Percentiles rank a stretch among this genome's conserved stretches.
Evolutionary conservation across 352 stramenopile species (phyloP).

Genomic region (Pythium aquatile): DNA sequence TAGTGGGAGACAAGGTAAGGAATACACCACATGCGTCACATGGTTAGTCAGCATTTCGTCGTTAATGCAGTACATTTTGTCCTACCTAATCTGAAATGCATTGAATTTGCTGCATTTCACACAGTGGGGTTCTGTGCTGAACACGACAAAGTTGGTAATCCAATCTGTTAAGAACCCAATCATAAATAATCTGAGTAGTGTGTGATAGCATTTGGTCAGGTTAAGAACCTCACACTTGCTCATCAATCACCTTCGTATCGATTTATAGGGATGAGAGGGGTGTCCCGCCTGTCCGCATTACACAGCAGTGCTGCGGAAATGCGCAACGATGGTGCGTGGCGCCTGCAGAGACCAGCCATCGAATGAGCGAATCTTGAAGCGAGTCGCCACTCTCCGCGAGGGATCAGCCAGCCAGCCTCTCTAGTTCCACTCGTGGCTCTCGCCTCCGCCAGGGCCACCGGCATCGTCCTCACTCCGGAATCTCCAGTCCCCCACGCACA

Average conservation of each 20-base stretch:
- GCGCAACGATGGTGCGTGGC: not conserved
- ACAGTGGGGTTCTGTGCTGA: not conserved
- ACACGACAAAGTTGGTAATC: not conserved
- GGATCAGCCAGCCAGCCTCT: not conserved
- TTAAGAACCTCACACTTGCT: not conserved
- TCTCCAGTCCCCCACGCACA: not conserved
- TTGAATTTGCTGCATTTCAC: not conserved
- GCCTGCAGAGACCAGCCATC: not conserved
- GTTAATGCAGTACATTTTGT: not conserved
- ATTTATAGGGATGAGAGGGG: not conserved
- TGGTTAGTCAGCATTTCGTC: not conserved
- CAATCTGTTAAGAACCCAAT: not conserved
- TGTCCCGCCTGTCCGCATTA: not conserved
- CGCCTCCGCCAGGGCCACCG: not conserved
- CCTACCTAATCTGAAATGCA: not conserved
- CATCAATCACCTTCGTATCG: not conserved
- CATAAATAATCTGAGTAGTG: too few relatives aligned
- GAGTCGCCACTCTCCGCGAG: not conserved
- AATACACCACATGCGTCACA: not conserved
- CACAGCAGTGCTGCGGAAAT: not conserved
- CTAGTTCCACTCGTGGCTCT: not conserved
- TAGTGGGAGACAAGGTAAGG: not conserved
- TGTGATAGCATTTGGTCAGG: too few relatives aligned
- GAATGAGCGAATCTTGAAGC: slow-evolving; percentile 1
- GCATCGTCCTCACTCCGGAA: slow-evolving; percentile 1